phyloP scores from a whole-genome alignment of 1,139 yeast species.

The Tardiomyces blankii region DNA sequence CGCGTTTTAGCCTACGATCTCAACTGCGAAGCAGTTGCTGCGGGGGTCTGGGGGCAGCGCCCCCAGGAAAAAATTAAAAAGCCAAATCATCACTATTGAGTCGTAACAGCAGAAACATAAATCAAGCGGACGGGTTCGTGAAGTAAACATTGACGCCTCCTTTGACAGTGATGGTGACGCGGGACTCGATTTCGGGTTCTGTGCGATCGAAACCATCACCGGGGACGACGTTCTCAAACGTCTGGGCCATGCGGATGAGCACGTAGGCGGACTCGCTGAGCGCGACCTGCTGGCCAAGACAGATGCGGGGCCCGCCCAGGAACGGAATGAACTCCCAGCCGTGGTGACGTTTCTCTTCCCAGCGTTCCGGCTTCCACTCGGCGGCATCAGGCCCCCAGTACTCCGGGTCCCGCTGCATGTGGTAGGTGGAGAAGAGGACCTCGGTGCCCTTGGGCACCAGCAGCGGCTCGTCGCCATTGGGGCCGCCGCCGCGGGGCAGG shows the following conservation, averaged over 20 bases:
- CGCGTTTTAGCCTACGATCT: too few relatives aligned
- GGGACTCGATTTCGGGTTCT: constrained; percentile 3
- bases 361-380: constrained; percentile 40
- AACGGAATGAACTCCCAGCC: constrained; percentile 25
- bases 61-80: too few relatives aligned
- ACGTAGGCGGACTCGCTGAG: constrained; percentile 41
- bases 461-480: constrained; percentile 32
- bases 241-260: constrained; percentile 28
- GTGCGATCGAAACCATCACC: neutral
- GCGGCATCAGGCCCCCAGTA: constrained; percentile 38
- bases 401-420: constrained; percentile 34
- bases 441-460: constrained; percentile 38
- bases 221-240: constrained; percentile 3
- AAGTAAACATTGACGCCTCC: constrained; percentile 4
- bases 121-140: neutral
- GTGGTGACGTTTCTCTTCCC: constrained; percentile 22
- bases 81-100: too few relatives aligned
- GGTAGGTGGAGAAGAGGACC: constrained; percentile 34
- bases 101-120: too few relatives aligned
- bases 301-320: constrained; percentile 41
- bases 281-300: constrained; percentile 41
- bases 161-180: constrained; percentile 4
- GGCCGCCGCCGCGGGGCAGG: constrained; percentile 44
- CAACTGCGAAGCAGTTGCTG: too few relatives aligned
- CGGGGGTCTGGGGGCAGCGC: too few relatives aligned